Conservation (phyloP, 805 yeast species). For the Monosporozyma aerobia region DNA sequence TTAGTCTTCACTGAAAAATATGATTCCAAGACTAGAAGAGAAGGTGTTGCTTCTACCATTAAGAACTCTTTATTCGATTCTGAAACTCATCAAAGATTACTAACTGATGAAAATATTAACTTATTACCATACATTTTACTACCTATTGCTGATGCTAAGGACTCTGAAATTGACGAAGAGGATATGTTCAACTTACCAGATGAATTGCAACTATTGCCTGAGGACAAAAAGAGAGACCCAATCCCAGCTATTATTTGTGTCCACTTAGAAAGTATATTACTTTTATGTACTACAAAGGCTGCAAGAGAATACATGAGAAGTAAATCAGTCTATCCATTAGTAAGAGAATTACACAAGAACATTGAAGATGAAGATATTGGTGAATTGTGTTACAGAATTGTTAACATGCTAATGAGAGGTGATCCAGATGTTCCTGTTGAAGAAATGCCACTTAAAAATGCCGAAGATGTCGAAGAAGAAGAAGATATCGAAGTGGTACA, state of each 20-base stretch:
- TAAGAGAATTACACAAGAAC: constrained; percentile 76
- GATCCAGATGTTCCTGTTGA: constrained; percentile 47
- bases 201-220: constrained; percentile 69
- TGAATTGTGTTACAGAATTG: constrained; percentile 74
- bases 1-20: constrained; percentile 76
- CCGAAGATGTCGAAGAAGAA: constrained; percentile 41
- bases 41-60: constrained; percentile 87
- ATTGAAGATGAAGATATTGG: constrained; percentile 39
- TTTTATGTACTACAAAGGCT: constrained; percentile 65
- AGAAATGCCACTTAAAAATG: constrained; percentile 38
- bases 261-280: constrained; percentile 70
- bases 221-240: constrained; percentile 72
- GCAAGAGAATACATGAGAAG: constrained; percentile 70
- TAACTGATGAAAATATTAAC: constrained; percentile 56
- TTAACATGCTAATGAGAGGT: constrained; percentile 88
- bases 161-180: constrained; percentile 63
- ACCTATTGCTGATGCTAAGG: constrained; percentile 72
- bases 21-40: constrained; percentile 71
- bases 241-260: constrained; percentile 51
- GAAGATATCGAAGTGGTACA: constrained; percentile 38
- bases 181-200: constrained; percentile 85
- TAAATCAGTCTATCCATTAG: constrained; percentile 76
- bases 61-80: constrained; percentile 83
- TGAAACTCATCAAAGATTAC: constrained; percentile 49
- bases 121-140: constrained; percentile 71